A percentile compares a stretch with the other conserved stretches of the same genome.
Evolutionary conservation across 75 land plant genomes (phyloP).

Genomic region (Pinus tabuliformis): DNA sequence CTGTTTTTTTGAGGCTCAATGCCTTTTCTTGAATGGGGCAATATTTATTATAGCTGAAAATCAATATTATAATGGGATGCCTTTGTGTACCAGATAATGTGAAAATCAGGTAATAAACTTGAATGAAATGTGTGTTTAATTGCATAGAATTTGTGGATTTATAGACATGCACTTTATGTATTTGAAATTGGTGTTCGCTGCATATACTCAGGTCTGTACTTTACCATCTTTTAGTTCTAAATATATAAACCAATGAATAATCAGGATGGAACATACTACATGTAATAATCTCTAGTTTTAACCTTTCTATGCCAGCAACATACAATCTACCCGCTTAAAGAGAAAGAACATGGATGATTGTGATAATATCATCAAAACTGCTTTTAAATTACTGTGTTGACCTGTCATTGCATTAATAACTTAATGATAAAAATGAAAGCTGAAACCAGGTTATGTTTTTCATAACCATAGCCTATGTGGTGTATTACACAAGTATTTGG

Average conservation of each 20-base stretch:
- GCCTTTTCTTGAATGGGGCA: too few relatives aligned
- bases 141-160: not conserved
- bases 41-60: not conserved
- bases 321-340: not conserved
- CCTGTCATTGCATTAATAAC: not conserved
- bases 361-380: too few relatives aligned
- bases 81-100: not conserved
- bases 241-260: not conserved
- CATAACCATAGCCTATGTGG: not conserved
- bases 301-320: not conserved
- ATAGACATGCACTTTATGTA: not conserved
- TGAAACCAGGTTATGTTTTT: not conserved
- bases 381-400: not conserved
- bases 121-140: not conserved
- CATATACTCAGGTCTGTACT: not conserved
- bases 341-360: not conserved
- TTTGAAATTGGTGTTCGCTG: not conserved
- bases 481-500: not conserved
- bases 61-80: not conserved
- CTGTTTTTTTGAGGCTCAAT: not conserved
- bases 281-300: not conserved
- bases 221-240: not conserved
- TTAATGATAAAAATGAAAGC: too few relatives aligned
- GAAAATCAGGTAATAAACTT: not conserved
- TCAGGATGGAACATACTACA: too few relatives aligned